These are phyloP conservation scores for Pleodorina starrii DNA, from an alignment of 139 green algal genomes.

Conservation along the genomic window DNA sequence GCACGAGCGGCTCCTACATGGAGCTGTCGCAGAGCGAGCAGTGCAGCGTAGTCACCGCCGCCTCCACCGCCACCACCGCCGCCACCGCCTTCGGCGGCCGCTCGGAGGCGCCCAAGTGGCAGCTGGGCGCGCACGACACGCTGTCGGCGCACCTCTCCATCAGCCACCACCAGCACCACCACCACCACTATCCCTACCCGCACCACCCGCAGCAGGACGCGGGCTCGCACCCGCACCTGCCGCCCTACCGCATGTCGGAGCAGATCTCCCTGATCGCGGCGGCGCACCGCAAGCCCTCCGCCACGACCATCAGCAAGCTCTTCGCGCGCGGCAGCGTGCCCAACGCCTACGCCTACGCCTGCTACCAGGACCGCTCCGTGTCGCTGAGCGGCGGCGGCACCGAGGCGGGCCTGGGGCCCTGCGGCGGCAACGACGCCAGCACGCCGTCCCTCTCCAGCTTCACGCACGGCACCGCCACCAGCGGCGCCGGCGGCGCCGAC, in stretches of 20 bases:
- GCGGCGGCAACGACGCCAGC: not conserved
- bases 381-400: not conserved
- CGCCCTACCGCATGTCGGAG: slow-evolving; percentile 2
- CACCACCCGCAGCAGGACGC: too few relatives aligned
- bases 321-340: slow-evolving; percentile 1
- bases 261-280: too few relatives aligned
- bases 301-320: not conserved
- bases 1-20: slow-evolving; percentile 43
- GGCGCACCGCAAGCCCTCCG: too few relatives aligned
- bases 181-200: too few relatives aligned
- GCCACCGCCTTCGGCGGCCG: not conserved
- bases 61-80: not conserved
- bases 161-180: not conserved
- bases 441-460: not conserved
- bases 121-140: not conserved
- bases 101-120: not conserved
- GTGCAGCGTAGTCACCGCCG: not conserved
- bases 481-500: too few relatives aligned
- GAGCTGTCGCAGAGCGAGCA: slow-evolving; percentile 44
- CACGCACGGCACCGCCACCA: not conserved
- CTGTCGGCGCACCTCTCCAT: not conserved
- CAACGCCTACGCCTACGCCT: not conserved
- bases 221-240: not conserved
- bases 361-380: not conserved
- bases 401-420: not conserved